Evolutionary conservation across 176 grass and related monocot genomes (phyloP).

Genomic region (Eremochloa ophiuroides): DNA sequence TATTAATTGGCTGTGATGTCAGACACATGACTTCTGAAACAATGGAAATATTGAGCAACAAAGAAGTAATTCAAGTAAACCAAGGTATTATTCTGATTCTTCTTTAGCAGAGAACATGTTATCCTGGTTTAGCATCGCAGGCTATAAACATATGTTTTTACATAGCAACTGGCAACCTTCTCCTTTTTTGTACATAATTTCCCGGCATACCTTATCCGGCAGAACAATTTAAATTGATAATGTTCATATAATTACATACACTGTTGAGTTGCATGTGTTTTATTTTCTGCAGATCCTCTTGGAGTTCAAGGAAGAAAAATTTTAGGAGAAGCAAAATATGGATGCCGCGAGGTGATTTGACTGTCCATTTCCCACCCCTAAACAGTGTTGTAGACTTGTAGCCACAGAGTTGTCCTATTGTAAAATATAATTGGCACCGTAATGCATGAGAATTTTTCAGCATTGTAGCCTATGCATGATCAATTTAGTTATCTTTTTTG

Average conservation of each 20-base stretch:
- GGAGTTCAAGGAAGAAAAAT: slow-evolving; percentile 92
- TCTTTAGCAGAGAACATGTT: not conserved
- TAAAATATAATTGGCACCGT: not conserved
- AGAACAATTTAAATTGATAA: not conserved
- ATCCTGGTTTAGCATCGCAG: not conserved
- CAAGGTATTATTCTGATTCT: slow-evolving; percentile 60
- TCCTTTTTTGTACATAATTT: slow-evolving; percentile 6
- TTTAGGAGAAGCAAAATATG: slow-evolving; percentile 48
- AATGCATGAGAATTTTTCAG: not conserved
- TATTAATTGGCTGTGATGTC: slow-evolving; percentile 96
- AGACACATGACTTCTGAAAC: slow-evolving; percentile 91
- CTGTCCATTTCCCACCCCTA: not conserved
- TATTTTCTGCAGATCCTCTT: slow-evolving; percentile 69
- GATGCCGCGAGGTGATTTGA: slow-evolving; percentile 69
- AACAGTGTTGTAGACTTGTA: not conserved
- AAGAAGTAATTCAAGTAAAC: slow-evolving; percentile 88
- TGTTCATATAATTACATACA: not conserved
- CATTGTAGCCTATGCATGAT: not conserved
- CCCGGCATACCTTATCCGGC: not conserved
- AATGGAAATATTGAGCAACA: slow-evolving; percentile 77
- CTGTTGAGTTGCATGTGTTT: slow-evolving; percentile 7
- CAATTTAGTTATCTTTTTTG: not conserved
- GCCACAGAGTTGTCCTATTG: not conserved
- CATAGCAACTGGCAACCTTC: not conserved
- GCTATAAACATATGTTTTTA: not conserved